Percentiles rank a stretch among this genome's conserved stretches.
Evolutionary conservation across 2,329 filamentous ascomycete species (phyloP).

Genomic region (Phyllosticta citrichinensis): DNA sequence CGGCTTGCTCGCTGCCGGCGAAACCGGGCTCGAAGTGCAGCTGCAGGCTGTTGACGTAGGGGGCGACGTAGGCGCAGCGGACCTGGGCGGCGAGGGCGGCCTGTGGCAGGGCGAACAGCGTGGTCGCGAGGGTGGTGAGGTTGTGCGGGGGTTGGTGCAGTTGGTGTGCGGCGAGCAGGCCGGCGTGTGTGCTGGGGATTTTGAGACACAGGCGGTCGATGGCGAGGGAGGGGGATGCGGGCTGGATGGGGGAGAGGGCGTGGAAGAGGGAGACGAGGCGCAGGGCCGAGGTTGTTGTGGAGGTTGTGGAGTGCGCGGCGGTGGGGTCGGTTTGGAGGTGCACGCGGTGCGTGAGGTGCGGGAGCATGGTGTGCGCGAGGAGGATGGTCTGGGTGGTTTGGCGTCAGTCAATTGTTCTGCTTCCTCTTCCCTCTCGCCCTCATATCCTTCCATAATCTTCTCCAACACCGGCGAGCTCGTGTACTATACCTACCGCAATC

Average conservation of each 20-base stretch:
- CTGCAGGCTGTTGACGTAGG: constrained; percentile 54
- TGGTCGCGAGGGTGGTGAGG: constrained; percentile 52
- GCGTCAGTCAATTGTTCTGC: neutral
- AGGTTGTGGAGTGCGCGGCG: constrained; percentile 40
- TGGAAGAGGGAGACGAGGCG: constrained; percentile 42
- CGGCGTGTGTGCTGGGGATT: constrained; percentile 54
- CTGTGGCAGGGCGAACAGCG: constrained; percentile 53
- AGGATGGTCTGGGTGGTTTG: constrained; percentile 39
- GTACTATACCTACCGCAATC: constrained; percentile 45
- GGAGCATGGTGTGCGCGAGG: constrained; percentile 42
- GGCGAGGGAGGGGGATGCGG: constrained; percentile 15
- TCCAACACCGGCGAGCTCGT: too few relatives aligned
- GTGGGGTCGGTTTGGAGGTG: constrained; percentile 54
- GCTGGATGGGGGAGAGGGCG: constrained; percentile 27
- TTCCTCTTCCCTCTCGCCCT: too few relatives aligned
- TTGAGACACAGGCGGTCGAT: constrained; percentile 49
- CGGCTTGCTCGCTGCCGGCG: neutral
- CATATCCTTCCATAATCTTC: too few relatives aligned
- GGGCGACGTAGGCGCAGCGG: constrained; percentile 52
- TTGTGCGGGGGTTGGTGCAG: constrained; percentile 40
- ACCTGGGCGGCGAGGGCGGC: constrained; percentile 48
- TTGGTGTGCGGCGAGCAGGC: constrained; percentile 47
- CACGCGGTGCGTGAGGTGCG: constrained; percentile 41
- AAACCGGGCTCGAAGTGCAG: constrained; percentile 37
- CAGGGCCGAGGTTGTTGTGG: constrained; percentile 30